Evolutionary conservation across 2,329 filamentous ascomycete genomes (phyloP).

Genomic region (Pochonia chlamydosporia): DNA sequence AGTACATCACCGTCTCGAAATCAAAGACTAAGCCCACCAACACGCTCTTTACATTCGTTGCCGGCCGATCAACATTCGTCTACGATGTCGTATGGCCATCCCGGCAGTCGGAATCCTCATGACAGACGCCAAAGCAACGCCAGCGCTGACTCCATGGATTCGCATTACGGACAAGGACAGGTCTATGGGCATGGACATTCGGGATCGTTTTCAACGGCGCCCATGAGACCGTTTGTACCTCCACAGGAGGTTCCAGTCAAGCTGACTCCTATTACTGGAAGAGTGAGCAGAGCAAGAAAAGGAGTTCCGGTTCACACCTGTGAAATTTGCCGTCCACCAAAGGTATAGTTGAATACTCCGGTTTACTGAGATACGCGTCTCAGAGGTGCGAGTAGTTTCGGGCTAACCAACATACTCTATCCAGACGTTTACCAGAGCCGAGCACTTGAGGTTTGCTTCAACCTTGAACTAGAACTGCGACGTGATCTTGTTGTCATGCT

Average conservation of each 20-base stretch:
- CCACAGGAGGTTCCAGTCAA: conserved; percentile 37
- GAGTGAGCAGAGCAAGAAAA: conserved; percentile 54
- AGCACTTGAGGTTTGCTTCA: conserved; percentile 50
- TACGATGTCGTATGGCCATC: conserved; percentile 21
- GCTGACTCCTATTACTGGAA: conserved; percentile 50
- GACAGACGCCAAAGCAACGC: conserved; percentile 38
- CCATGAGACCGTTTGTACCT: conserved; percentile 36
- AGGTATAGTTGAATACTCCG: conserved; percentile 31
- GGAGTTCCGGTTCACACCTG: conserved; percentile 53
- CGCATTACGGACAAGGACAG: conserved; percentile 20
- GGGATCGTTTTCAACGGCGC: conserved; percentile 19
- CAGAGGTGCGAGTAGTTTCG: neutral
- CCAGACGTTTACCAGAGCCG: conserved; percentile 57
- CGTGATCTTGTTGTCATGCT: conserved; percentile 12
- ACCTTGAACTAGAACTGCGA: conserved; percentile 7
- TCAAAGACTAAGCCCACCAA: conserved; percentile 29
- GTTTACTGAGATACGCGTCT: neutral
- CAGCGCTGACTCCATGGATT: conserved; percentile 46
- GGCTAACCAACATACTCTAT: conserved; percentile 7
- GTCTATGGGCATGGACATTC: conserved; percentile 14
- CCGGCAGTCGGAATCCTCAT: conserved; percentile 11
- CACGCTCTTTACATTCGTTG: conserved; percentile 20
- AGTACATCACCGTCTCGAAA: conserved; percentile 24
- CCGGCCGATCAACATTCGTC: conserved; percentile 14
- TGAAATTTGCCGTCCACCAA: conserved; percentile 44